These are phyloP conservation scores for Vairimorpha necatrix DNA, from an alignment of 371 early-diverging fungal genomes.

Conservation along the genomic window DNA sequence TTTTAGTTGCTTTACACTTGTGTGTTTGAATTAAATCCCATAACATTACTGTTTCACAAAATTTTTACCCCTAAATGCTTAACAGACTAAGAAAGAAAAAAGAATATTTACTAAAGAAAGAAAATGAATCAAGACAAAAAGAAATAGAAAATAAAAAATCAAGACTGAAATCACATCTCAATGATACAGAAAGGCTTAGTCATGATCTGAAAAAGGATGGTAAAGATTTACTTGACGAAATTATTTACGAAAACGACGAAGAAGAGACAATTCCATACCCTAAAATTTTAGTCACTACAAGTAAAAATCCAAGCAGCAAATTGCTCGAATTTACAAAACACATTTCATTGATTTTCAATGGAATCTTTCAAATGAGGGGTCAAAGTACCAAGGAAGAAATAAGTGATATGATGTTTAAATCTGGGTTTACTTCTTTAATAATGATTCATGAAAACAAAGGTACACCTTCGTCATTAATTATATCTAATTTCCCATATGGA, in stretches of 20 bases:
- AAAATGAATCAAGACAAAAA: constrained; percentile 18
- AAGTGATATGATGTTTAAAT: constrained; percentile 64
- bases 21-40: not conserved
- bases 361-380: constrained; percentile 91
- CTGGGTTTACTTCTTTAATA: constrained; percentile 87
- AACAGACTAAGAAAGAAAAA: constrained; percentile 17
- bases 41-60: no score
- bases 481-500: constrained; percentile 92
- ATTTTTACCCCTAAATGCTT: not conserved
- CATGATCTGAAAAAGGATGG: constrained; percentile 46
- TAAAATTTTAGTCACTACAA: constrained; percentile 89
- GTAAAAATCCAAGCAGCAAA: constrained; percentile 83
- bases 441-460: constrained; percentile 92
- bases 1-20: not conserved
- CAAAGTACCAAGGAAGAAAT: constrained; percentile 82
- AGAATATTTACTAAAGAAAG: constrained; percentile 31
- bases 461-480: constrained; percentile 85
- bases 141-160: constrained; percentile 42
- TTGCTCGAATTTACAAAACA: constrained; percentile 92
- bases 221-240: constrained; percentile 42
- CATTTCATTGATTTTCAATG: constrained; percentile 84
- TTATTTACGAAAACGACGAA: constrained; percentile 52
- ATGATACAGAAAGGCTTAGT: constrained; percentile 32
- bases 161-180: constrained; percentile 8
- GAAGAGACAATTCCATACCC: constrained; percentile 67